These are phyloP conservation scores for Urostyla sp. DNA, from an alignment of 73 alveolate genomes.

Conservation along the genomic window DNA sequence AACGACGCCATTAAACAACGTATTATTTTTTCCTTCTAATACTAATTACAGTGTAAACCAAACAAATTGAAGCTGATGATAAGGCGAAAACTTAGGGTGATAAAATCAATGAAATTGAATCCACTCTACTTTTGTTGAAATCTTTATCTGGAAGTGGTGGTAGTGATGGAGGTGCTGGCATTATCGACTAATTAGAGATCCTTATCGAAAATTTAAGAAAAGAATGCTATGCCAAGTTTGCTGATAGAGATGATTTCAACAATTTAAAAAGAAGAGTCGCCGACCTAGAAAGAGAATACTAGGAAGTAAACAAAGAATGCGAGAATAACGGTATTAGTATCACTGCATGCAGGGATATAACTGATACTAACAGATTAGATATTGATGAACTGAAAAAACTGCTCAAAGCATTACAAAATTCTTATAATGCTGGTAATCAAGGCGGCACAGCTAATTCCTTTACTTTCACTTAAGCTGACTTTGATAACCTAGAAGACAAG, in stretches of 20 bases:
- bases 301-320: conserved; percentile 1
- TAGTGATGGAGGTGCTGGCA: conserved; percentile 39
- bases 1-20: conserved; percentile 25
- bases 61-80: not conserved
- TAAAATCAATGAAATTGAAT: conserved; percentile 1
- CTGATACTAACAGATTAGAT: conserved; percentile 21
- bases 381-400: conserved; percentile 14
- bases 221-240: conserved; percentile 52
- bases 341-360: not conserved
- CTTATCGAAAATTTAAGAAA: conserved; percentile 34
- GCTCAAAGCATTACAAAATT: not conserved
- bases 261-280: not conserved
- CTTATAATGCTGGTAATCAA: not conserved
- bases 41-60: not conserved
- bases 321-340: not conserved
- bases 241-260: not conserved
- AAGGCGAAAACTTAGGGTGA: conserved; percentile 17
- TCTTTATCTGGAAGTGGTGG: conserved; percentile 6
- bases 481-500: conserved; percentile 18
- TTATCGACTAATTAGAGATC: conserved; percentile 21
- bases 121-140: conserved; percentile 13
- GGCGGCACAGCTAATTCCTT: not conserved
- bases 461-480: not conserved
- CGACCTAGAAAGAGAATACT: not conserved
- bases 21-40: not conserved